These are phyloP conservation scores for Daldinia childiae DNA, from an alignment of 495 filamentous ascomycete genomes.

Conservation along the genomic window DNA sequence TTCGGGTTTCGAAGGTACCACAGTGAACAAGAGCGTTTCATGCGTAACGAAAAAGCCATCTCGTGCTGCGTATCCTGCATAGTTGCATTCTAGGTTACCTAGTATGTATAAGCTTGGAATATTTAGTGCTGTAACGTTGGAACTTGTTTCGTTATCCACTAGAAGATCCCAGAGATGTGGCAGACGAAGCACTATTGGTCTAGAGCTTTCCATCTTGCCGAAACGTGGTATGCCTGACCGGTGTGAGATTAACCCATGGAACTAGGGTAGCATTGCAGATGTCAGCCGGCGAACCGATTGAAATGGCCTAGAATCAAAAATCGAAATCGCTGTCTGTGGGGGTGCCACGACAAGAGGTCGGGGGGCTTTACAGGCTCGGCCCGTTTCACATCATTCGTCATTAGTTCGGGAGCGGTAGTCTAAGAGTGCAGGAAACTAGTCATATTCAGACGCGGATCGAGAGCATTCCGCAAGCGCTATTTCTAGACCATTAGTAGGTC, in stretches of 20 bases:
- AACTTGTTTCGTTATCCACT: neutral
- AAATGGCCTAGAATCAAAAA: neutral
- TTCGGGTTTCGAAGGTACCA: neutral
- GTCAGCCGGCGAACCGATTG: constrained; percentile 11
- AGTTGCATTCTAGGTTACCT: neutral
- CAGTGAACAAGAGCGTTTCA: neutral
- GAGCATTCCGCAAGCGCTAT: constrained; percentile 7
- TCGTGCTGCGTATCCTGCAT: neutral
- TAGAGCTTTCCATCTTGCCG: constrained; percentile 8
- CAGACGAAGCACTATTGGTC: neutral
- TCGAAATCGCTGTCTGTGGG: constrained; percentile 14
- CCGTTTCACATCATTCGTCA: constrained; percentile 14
- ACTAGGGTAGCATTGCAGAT: constrained; percentile 25
- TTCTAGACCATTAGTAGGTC: constrained; percentile 28
- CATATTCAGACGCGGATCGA: neutral
- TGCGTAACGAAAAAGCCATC: neutral
- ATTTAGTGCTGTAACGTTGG: neutral
- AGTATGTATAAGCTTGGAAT: neutral
- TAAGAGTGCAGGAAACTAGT: constrained; percentile 7
- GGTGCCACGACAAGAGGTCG: constrained; percentile 10
- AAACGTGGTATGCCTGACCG: constrained; percentile 19
- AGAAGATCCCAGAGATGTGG: constrained; percentile 1
- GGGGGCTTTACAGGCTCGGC: neutral
- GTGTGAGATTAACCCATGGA: constrained; percentile 10
- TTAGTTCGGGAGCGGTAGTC: constrained; percentile 1